Evolutionary conservation across 257 asterid genomes (phyloP).

Genomic region (Solanum clarkiae): DNA sequence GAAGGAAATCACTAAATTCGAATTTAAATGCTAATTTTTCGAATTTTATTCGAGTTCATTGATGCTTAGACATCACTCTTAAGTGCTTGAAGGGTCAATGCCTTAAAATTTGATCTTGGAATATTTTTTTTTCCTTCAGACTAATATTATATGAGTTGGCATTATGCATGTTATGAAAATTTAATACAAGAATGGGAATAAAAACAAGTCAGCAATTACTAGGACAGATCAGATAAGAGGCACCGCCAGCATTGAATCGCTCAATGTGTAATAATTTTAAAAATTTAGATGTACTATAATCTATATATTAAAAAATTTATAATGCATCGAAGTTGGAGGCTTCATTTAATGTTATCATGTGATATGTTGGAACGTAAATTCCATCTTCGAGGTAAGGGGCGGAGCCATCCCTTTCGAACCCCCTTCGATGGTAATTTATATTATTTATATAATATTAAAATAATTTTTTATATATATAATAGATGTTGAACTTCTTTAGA

Average conservation of each 20-base stretch:
- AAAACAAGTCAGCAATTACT: not conserved
- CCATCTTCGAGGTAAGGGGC: not conserved
- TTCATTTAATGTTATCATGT: not conserved
- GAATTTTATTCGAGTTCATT: not conserved
- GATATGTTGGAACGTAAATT: not conserved
- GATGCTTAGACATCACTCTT: not conserved
- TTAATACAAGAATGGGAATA: not conserved
- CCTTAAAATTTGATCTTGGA: not conserved
- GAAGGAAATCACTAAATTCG: not conserved
- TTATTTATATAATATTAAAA: too few species aligned
- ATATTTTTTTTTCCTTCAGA: not conserved
- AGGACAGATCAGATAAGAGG: not conserved
- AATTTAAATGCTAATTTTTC: not conserved
- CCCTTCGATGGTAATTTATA: too few species aligned
- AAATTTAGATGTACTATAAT: not conserved
- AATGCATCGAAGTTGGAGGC: not conserved
- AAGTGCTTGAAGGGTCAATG: not conserved
- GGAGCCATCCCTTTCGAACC: too few species aligned
- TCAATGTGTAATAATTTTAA: not conserved
- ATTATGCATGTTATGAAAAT: not conserved
- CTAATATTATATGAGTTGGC: not conserved
- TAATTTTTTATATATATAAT: too few species aligned
- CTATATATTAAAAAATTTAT: not conserved
- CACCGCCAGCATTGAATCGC: not conserved
- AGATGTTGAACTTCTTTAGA: too few species aligned